Base-by-base conservation (phyloP, 495 filamentous ascomycete genomes). In the Hypoxylon subgilvum region DNA sequence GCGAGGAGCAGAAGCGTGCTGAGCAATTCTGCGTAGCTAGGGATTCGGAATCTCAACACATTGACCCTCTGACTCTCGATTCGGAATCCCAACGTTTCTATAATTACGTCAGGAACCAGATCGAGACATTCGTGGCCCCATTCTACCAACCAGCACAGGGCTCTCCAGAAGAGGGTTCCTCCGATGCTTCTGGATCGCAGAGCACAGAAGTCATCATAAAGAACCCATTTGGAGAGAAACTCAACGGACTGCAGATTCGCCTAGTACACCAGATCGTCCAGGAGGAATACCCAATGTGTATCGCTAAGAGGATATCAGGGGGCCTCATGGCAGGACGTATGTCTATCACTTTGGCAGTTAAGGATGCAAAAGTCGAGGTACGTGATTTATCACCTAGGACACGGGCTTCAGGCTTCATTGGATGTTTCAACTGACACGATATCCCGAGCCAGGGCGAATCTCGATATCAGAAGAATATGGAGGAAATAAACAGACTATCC, bases 241-340 rank as follows among this genome's bases (percentile, higher is more conserved):
- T 60, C 5, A 58, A 63, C 81, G 75, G 41, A n/a, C 12, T 66
- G 42, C 84, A 92, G 56, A 85, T 84, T 55, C 76, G 82, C 12
- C 77, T 92, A 13, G 77, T 92, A 4, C 83, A 91, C 63, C 86
- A 90, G 53, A 69, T 90, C 3, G 74, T 92, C 27, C 79, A 81
- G 8, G 71, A 74, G 7, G 85, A 88, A 62, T 90, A 83, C 50
- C 84, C 88, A 0, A 67, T 72, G 3, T 71, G 86, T 32, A 74
- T 75, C 18, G 75, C 79, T 0, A 68, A 53, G 53, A 45, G 18
- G 48, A 14, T 57, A 63, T 27, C n/a, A n/a, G 2, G 30, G 6
- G 60, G 53, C 0, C 9, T 2, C 4, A 17, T 16, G 27, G 8
- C 21, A 16, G 56, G 48, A 0, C 18, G 23, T 28, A 34, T 51